A percentile compares a stretch with the other conserved stretches of the same genome.
phyloP scores from a whole-genome alignment of 1,284 basidiomycete species.

The Anthracocystis panici-leucophaei region DNA sequence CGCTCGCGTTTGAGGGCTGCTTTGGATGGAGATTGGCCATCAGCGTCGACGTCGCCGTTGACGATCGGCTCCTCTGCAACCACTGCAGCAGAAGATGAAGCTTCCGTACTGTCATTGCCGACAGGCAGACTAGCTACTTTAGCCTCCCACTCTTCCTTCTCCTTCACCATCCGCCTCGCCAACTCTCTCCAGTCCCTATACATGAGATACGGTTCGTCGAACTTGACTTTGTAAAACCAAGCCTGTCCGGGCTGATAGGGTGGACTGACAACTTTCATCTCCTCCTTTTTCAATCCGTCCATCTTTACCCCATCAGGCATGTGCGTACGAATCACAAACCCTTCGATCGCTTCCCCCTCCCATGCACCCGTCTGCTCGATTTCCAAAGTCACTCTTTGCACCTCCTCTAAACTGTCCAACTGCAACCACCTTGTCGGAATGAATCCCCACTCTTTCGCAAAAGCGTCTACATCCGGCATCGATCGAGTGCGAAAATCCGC shows the following conservation, averaged over 20 bases:
- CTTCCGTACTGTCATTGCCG: background rate
- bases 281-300: slow-evolving; percentile 53
- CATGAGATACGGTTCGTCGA: slow-evolving; percentile 98
- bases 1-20: slow-evolving; percentile 32
- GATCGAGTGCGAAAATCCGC: slow-evolving; percentile 78
- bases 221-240: slow-evolving; percentile 99
- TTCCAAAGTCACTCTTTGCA: slow-evolving; percentile 80
- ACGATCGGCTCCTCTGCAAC: background rate
- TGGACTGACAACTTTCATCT: slow-evolving; percentile 39
- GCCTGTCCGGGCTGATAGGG: slow-evolving; percentile 76
- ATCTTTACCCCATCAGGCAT: slow-evolving; percentile 66
- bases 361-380: slow-evolving; percentile 79
- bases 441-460: slow-evolving; percentile 92
- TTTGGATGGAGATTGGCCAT: slow-evolving; percentile 17
- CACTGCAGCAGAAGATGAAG: background rate
- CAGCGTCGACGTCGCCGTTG: background rate
- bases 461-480: slow-evolving; percentile 76
- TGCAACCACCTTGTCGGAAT: slow-evolving; percentile 80
- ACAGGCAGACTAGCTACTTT: slow-evolving; percentile 9
- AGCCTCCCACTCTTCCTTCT: slow-evolving; percentile 52
- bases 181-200: slow-evolving; percentile 98
- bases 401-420: slow-evolving; percentile 77
- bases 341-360: slow-evolving; percentile 89
- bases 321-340: slow-evolving; percentile 83
- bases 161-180: slow-evolving; percentile 75